phyloP scores from a whole-genome alignment of 179 eudicot genomes.

The Corrigiola litoralis region DNA sequence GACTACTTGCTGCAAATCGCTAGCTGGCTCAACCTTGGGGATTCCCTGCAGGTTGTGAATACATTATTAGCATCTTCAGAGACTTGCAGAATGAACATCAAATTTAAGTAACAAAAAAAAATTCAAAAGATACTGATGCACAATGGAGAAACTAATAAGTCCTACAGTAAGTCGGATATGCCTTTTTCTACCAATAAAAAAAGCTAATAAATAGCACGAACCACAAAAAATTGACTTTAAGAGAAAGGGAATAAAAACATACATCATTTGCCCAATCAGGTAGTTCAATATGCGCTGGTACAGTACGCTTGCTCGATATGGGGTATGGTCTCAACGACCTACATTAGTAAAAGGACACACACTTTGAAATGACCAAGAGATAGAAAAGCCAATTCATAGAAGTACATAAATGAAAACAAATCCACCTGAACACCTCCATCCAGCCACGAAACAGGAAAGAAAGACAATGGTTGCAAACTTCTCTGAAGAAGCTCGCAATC shows the following conservation, averaged over 20 bases:
- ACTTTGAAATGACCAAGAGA: slow-evolving; percentile 1
- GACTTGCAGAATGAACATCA: neutral
- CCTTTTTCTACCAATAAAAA: neutral
- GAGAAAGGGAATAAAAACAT: slow-evolving; percentile 29
- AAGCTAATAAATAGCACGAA: neutral
- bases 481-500: neutral
- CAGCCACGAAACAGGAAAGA: neutral
- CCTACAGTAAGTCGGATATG: neutral
- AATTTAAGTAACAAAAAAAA: neutral
- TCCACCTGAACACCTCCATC: neutral
- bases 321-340: slow-evolving; percentile 80
- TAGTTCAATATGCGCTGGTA: slow-evolving; percentile 62
- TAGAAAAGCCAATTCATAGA: slow-evolving; percentile 9
- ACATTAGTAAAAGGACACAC: slow-evolving; percentile 18
- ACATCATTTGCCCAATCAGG: slow-evolving; percentile 98
- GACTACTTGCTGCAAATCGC: slow-evolving; percentile 78
- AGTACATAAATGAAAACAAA: neutral
- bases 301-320: slow-evolving; percentile 62
- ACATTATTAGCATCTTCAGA: slow-evolving; percentile 6
- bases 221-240: neutral
- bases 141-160: neutral
- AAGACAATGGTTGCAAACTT: neutral
- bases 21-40: slow-evolving; percentile 83
- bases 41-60: slow-evolving; percentile 54
- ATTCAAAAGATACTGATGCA: neutral